Evolutionary conservation across 768 basidiomycete genomes (phyloP).

Genomic region (Lactarius tabidus): DNA sequence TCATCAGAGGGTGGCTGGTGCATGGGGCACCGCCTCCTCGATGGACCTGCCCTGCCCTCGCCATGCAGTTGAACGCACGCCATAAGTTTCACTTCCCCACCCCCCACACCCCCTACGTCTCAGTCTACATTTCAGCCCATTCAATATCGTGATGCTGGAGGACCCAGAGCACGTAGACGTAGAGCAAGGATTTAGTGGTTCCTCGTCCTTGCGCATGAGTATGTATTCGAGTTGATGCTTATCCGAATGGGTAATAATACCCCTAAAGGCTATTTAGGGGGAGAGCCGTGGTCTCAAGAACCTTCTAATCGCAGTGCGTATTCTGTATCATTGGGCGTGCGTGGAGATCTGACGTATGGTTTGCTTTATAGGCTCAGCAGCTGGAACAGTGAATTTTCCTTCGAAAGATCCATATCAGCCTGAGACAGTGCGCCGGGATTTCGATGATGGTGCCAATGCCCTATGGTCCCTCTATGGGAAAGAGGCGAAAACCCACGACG

Average conservation of each 20-base stretch:
- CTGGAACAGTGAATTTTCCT: neutral
- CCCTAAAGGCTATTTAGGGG: neutral
- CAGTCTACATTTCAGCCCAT: neutral
- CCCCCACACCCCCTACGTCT: too few species aligned
- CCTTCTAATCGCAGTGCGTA: neutral
- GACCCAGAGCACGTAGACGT: neutral
- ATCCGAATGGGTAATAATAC: neutral
- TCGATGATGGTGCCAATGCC: slow-evolving; percentile 4
- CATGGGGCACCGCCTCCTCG: too few species aligned
- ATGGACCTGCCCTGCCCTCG: too few species aligned
- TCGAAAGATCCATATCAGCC: neutral
- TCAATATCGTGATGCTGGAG: neutral
- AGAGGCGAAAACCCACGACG: neutral
- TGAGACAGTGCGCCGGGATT: neutral
- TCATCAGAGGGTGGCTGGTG: too few species aligned
- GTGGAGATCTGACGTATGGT: neutral
- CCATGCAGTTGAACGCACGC: too few species aligned
- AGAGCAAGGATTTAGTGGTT: too few species aligned
- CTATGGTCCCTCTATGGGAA: slow-evolving; percentile 7
- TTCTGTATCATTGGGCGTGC: neutral
- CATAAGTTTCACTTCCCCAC: too few species aligned
- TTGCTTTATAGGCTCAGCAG: neutral
- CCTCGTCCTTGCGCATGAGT: neutral
- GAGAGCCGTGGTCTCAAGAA: neutral
- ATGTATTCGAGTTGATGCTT: neutral